Percentiles rank a stretch among this genome's conserved stretches.
These are phyloP conservation scores for Tetracladium marchalianum DNA, from an alignment of 495 filamentous ascomycete species.

Conservation along the genomic window DNA sequence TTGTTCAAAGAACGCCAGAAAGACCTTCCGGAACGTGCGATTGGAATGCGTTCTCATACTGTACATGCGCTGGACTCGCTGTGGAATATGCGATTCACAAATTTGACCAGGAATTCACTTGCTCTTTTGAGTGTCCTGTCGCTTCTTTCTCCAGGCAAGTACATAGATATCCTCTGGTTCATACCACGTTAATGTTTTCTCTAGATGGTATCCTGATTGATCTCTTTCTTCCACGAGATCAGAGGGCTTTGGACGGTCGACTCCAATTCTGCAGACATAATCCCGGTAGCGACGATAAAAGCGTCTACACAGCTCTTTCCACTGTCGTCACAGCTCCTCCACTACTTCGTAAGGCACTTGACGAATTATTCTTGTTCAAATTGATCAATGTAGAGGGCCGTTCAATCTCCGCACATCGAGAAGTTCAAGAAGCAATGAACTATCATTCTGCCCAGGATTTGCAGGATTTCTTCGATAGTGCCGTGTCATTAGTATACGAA, in stretches of 20 bases:
- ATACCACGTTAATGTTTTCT: background rate
- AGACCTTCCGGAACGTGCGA: background rate
- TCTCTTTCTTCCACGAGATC: slow-evolving; percentile 8
- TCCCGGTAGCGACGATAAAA: slow-evolving; percentile 2
- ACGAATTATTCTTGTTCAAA: slow-evolving; percentile 9
- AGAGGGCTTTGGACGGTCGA: slow-evolving; percentile 7
- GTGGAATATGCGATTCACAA: slow-evolving; percentile 8
- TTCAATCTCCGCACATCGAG: slow-evolving; percentile 6
- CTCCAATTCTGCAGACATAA: slow-evolving; percentile 10
- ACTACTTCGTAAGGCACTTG: slow-evolving; percentile 1
- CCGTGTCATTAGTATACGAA: slow-evolving; percentile 9
- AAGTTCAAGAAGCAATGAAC: slow-evolving; percentile 12
- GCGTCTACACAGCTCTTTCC: background rate
- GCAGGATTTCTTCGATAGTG: slow-evolving; percentile 8
- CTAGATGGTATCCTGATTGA: slow-evolving; percentile 9
- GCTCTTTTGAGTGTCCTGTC: slow-evolving; percentile 1
- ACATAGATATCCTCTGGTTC: background rate
- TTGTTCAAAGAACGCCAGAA: background rate
- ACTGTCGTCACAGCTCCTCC: slow-evolving; percentile 8
- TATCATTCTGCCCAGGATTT: slow-evolving; percentile 5
- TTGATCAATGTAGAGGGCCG: slow-evolving; percentile 10
- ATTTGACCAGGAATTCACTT: slow-evolving; percentile 1
- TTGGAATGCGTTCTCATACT: background rate
- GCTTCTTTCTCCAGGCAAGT: slow-evolving; percentile 1
- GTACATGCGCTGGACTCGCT: background rate